Evolutionary conservation across 2,329 filamentous ascomycete species (phyloP).

Genomic region (Microdochium nivale): DNA sequence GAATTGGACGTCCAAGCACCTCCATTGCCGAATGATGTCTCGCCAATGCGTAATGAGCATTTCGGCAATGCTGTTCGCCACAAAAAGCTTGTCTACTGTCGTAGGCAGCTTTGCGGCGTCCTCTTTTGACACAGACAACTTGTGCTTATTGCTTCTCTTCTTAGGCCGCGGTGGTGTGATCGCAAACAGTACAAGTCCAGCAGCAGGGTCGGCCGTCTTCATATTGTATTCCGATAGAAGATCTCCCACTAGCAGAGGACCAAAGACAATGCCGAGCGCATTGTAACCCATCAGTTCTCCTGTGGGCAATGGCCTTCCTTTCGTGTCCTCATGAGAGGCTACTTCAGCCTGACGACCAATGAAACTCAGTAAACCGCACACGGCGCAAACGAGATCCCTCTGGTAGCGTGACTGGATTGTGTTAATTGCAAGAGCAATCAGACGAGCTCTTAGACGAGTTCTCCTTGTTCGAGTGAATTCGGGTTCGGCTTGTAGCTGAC

Average conservation of each 20-base stretch:
- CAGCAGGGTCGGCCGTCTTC: constrained; percentile 30
- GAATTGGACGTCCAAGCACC: constrained; percentile 29
- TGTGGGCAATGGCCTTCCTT: constrained; percentile 42
- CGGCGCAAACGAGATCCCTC: constrained; percentile 56
- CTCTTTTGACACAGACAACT: constrained; percentile 13
- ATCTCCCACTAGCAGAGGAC: constrained; percentile 53
- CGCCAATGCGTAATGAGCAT: constrained; percentile 61
- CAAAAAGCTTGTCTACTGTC: constrained; percentile 44
- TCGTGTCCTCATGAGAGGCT: constrained; percentile 40
- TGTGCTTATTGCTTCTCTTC: constrained; percentile 17
- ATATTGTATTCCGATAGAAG: constrained; percentile 42
- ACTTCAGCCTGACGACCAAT: constrained; percentile 50
- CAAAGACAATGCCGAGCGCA: constrained; percentile 56
- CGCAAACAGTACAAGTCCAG: constrained; percentile 33
- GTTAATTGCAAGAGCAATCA: constrained; percentile 55
- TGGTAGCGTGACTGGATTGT: constrained; percentile 51
- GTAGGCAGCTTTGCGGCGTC: constrained; percentile 13
- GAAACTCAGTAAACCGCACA: constrained; percentile 56
- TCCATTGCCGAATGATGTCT: constrained; percentile 53
- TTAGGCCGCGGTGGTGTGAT: constrained; percentile 24
- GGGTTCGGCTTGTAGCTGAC: constrained; percentile 41
- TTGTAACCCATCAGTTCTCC: constrained; percentile 56
- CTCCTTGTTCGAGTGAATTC: constrained; percentile 45
- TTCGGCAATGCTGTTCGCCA: constrained; percentile 51
- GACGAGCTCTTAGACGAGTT: constrained; percentile 48